Base-by-base conservation (phyloP, 805 yeast species). In the Spathaspora boniae region DNA sequence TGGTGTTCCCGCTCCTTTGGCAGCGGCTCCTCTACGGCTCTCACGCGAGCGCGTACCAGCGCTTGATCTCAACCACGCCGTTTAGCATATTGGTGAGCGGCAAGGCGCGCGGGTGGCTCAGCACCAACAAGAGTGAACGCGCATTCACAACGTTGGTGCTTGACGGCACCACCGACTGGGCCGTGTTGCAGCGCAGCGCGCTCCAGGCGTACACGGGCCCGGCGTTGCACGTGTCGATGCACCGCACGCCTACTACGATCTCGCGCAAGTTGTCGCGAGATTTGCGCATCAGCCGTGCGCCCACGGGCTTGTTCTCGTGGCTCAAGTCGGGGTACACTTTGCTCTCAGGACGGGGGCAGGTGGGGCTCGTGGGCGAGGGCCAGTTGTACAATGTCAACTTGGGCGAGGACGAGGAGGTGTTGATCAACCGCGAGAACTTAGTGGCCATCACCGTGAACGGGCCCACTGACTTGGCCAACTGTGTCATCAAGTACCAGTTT, bases 161-260 rank as follows among this genome's bases (percentile, higher is more conserved):
- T 38, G 83, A 80, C 43, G 87, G 87, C 2, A 59, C 74, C 1
- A 53, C 54, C 14, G 87, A 80, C 46, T 80, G 84, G 83, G 82
- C 81, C 1, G 38, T 80, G 3, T 60, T 80, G 30, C 62, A 71
- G 28, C 57, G 64, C 1, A 51, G 60, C 11, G 63, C 79, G 0
- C 49, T 80, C 16, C 77, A 76, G 31, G 72, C 68, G 1, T 77
- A 67, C 43, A 52, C 72, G 6, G 86, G 86, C 1, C 59, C 68
- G n/a, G 67, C 80, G 1, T 54, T 80, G 30, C 46, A 56, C 9
- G 51, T 78, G 2, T 53, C 58, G 1, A 58, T 63, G 31, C 54
- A 56, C 19, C 41, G 47, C 12, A 37, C 68, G 8, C 83, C 83
- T 4, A 50, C 47, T 18, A 49, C 41, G 2, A 53, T 72, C 11